Conservation (phyloP, 2,329 filamentous ascomycete species). For the Trematosphaeria pertusa region DNA sequence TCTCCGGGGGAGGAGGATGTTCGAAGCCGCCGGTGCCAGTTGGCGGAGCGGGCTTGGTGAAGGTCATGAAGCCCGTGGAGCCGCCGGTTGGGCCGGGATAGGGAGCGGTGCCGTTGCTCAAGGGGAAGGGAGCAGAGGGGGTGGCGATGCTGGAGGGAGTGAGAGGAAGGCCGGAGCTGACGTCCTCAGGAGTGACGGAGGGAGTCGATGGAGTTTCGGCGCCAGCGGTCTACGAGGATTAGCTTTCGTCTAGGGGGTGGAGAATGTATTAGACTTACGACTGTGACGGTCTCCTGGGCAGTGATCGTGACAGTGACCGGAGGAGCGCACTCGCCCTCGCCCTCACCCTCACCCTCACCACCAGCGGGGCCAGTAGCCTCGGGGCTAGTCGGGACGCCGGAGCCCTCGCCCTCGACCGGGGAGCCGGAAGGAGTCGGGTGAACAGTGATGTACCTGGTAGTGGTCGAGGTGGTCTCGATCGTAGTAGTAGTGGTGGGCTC, state of each 20-base stretch:
- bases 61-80: slow-evolving; percentile 42
- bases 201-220: too few species aligned
- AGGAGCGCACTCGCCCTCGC: slow-evolving; percentile 37
- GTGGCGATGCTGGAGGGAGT: slow-evolving; percentile 18
- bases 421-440: slow-evolving; percentile 32
- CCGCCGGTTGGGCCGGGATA: slow-evolving; percentile 33
- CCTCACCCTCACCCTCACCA: slow-evolving; percentile 17
- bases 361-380: slow-evolving; percentile 15
- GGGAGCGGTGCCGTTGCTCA: slow-evolving; percentile 33
- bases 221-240: slow-evolving; percentile 28
- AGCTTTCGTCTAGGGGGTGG: too few species aligned
- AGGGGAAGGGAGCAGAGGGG: slow-evolving; percentile 32
- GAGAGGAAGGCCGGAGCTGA: slow-evolving; percentile 12
- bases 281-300: slow-evolving; percentile 47
- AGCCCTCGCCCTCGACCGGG: slow-evolving; percentile 22
- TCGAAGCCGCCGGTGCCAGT: slow-evolving; percentile 24
- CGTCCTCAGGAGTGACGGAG: slow-evolving; percentile 6
- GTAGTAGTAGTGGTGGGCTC: slow-evolving; percentile 32
- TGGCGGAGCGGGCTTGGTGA: slow-evolving; percentile 29
- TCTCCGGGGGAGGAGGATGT: slow-evolving; percentile 13
- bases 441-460: slow-evolving; percentile 45
- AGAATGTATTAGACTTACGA: slow-evolving; percentile 34
- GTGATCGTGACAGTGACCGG: slow-evolving; percentile 48
- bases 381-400: slow-evolving; percentile 1
- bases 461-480: slow-evolving; percentile 42